Base-by-base conservation (phyloP, 306 rosid species). In the Dryas octopetala region DNA sequence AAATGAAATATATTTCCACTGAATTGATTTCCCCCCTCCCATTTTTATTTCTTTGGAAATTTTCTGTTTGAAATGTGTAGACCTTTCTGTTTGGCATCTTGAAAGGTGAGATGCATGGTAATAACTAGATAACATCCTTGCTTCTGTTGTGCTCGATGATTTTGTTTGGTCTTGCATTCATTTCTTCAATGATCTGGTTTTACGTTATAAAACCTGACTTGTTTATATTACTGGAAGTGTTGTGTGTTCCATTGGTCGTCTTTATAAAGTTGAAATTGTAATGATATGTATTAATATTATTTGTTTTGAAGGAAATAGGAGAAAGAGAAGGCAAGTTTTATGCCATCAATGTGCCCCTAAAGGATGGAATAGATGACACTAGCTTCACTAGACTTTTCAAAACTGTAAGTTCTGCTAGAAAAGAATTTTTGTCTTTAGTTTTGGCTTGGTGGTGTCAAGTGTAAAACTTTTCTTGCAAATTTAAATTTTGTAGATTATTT, bases 321-420 rank as follows among this genome's bases (percentile, higher is more conserved):
- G 99, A 90, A 81, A 90, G 91, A 77, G 96, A 95, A 89, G 99
- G 97, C 57, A 95, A 95, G 85, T 92, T 77, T 85, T 95, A 95
- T 88, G 99, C 99, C 77, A 95, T 95, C 46, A 95, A 95, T 85
- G 99, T 95, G 54, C 99, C 99, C 60, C 88, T 95, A 45, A 95
- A 92, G 86, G 96, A 95, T 83, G 99, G 99, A 89, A 95, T 95
- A 79, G 99, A 95, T 81, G 99, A 95, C 74, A 60, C 88, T 73
- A 95, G 99, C 91, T 95, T 95, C 91, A 91, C 82, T 74, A 88
- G 99, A 73, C 97, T 95, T 75, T 95, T 95, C 85, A 91, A 91
- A 81, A 92, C 92, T 62, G 99, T 95, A 85, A 85, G 97, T 84
- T 81, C 68, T 59, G 61, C 59, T 66, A 68, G 38, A 83, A 80